Evolutionary conservation across 2,329 filamentous ascomycete species (phyloP).

Genomic region (Aureobasidium sp.): DNA sequence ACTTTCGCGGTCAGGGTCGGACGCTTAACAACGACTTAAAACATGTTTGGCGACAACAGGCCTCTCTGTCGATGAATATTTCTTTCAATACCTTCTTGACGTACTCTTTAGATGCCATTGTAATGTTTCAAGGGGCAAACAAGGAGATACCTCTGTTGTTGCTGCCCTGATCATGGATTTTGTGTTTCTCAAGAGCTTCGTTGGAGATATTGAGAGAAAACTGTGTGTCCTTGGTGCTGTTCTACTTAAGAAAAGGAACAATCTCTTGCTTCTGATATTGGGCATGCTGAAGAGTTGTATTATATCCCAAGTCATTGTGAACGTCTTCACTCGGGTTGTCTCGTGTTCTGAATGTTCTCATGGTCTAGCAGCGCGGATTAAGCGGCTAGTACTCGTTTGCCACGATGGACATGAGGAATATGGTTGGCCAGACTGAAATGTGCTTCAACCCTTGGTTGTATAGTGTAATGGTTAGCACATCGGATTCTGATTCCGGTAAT

Average conservation of each 20-base stretch:
- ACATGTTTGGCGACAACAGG: not conserved
- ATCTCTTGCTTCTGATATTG: no score
- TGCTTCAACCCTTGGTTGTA: slow-evolving; percentile 9
- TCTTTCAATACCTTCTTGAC: not conserved
- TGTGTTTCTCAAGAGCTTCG: no score
- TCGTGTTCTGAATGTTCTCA: no score
- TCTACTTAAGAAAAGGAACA: no score
- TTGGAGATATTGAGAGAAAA: no score
- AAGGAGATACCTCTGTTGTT: not conserved
- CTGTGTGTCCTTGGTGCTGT: no score
- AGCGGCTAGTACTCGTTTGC: no score
- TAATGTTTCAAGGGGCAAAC: not conserved
- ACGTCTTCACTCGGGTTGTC: no score
- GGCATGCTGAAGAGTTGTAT: no score
- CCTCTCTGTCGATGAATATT: not conserved
- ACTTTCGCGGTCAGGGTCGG: not conserved
- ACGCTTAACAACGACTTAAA: not conserved
- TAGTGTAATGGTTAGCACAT: slow-evolving; percentile 18
- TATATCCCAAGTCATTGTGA: no score
- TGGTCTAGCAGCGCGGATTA: no score
- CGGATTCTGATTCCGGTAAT: slow-evolving; percentile 17
- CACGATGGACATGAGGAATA: not conserved
- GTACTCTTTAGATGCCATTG: not conserved
- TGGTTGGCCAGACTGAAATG: not conserved
- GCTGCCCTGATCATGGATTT: no score